Conservation (phyloP, 108 stramenopile genomes). For the Cyclotella sp. region DNA sequence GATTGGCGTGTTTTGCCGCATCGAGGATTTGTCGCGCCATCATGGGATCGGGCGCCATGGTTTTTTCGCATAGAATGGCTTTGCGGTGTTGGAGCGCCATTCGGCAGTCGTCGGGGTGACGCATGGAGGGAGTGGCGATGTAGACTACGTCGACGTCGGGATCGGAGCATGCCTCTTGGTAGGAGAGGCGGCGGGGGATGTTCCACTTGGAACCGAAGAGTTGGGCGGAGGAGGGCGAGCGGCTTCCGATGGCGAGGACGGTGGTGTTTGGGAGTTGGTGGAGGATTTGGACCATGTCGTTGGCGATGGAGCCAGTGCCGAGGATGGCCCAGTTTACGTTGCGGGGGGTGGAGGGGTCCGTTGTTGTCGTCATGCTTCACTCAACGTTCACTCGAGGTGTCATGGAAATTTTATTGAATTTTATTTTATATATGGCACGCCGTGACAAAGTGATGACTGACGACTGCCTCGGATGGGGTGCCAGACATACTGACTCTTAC, state of each 20-base stretch:
- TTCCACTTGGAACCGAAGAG: conserved; percentile 45
- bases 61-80: conserved; percentile 59
- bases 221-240: conserved; percentile 26
- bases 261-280: conserved; percentile 54
- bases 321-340: conserved; percentile 56
- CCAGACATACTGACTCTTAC: too few species aligned
- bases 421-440: too few species aligned
- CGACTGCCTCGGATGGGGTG: too few species aligned
- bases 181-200: conserved; percentile 42
- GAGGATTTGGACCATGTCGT: conserved; percentile 60
- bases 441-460: too few species aligned
- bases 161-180: conserved; percentile 50
- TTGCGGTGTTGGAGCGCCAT: conserved; percentile 45
- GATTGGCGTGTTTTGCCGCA: conserved; percentile 30
- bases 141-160: conserved; percentile 51
- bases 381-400: neutral
- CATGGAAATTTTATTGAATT: too few species aligned
- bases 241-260: conserved; percentile 49
- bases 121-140: conserved; percentile 59
- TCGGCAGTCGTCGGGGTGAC: conserved; percentile 51
- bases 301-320: conserved; percentile 59
- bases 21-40: conserved; percentile 37
- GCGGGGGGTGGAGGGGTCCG: conserved; percentile 27
- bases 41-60: conserved; percentile 48
- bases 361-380: conserved; percentile 10